Percentiles rank a stretch among this genome's conserved stretches.
phyloP scores from a whole-genome alignment of 2,329 filamentous ascomycete genomes.

The Camillea tinctor region DNA sequence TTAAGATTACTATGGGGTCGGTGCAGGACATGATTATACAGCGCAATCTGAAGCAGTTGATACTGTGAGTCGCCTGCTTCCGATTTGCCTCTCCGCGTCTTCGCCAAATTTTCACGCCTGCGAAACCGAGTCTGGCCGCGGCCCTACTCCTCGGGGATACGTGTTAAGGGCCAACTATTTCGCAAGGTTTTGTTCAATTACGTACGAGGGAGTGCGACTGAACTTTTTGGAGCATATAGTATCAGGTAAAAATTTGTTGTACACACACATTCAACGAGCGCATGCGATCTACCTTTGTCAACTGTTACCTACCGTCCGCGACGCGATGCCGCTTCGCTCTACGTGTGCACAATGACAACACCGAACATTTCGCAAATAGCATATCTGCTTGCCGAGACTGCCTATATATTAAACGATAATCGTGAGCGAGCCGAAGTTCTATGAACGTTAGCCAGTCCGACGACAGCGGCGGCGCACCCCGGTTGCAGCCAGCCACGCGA shows the following conservation, averaged over 20 bases:
- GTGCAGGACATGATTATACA: slow-evolving; percentile 89
- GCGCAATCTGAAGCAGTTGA: slow-evolving; percentile 76
- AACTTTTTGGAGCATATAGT: slow-evolving; percentile 34
- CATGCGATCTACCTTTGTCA: slow-evolving; percentile 7
- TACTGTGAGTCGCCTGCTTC: slow-evolving; percentile 53
- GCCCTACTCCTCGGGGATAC: slow-evolving; percentile 13
- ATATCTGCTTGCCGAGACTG: slow-evolving; percentile 4
- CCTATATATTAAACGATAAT: slow-evolving; percentile 17
- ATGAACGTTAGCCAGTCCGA: slow-evolving; percentile 7
- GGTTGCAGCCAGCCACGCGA: slow-evolving; percentile 7
- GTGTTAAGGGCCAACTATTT: slow-evolving; percentile 21
- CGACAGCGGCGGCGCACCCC: slow-evolving; percentile 2
- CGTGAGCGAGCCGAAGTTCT: slow-evolving; percentile 17
- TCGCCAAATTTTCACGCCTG: slow-evolving; percentile 9
- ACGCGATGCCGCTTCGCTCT: slow-evolving; percentile 15
- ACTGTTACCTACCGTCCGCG: slow-evolving; percentile 16
- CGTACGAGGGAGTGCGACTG: slow-evolving; percentile 27
- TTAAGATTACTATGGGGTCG: slow-evolving; percentile 83
- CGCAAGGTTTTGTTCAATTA: slow-evolving; percentile 13
- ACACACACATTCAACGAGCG: slow-evolving; percentile 11
- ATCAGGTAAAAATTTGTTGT: slow-evolving; percentile 20
- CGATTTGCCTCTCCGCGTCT: slow-evolving; percentile 14
- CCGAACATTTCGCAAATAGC: slow-evolving; percentile 8
- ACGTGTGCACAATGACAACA: slow-evolving; percentile 10
- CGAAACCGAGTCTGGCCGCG: slow-evolving; percentile 23